These are phyloP conservation scores for Agaricus sinodeliciosus DNA, from an alignment of 768 basidiomycete species.

Conservation along the genomic window DNA sequence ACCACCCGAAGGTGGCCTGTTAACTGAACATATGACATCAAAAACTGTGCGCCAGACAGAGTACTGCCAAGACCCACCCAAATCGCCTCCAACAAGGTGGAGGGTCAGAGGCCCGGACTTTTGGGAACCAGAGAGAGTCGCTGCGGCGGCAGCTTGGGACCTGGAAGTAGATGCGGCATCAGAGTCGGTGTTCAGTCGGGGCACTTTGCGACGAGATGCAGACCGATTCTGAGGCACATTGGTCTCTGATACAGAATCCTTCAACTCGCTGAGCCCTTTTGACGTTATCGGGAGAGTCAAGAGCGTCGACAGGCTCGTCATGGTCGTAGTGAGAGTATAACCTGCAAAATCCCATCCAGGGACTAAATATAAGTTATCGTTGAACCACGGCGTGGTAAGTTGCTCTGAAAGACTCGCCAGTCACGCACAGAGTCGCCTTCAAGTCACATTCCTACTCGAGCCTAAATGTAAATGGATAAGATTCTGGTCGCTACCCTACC, in stretches of 20 bases:
- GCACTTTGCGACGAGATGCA: constrained; percentile 59
- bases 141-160: constrained; percentile 25
- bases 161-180: constrained; percentile 65
- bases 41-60: background rate
- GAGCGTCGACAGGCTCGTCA: constrained; percentile 25
- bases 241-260: constrained; percentile 25
- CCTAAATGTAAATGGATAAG: constrained; percentile 5
- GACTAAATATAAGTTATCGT: no score
- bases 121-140: background rate
- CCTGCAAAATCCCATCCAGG: no score
- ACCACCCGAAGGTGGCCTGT: constrained; percentile 19
- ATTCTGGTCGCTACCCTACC: constrained; percentile 4
- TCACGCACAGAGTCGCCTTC: no score
- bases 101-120: constrained; percentile 2
- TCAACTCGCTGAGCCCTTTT: constrained; percentile 33
- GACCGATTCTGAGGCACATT: constrained; percentile 31
- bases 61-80: background rate
- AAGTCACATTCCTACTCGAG: no score
- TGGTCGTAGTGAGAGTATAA: background rate
- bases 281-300: constrained; percentile 47
- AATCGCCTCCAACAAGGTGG: constrained; percentile 28
- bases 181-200: constrained; percentile 59
- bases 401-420: no score
- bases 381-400: no score
- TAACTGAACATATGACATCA: constrained; percentile 6